A percentile compares a stretch with the other conserved stretches of the same genome.
Evolutionary conservation across 257 asterid genomes (phyloP).

Genomic region (Cordia subcordata): DNA sequence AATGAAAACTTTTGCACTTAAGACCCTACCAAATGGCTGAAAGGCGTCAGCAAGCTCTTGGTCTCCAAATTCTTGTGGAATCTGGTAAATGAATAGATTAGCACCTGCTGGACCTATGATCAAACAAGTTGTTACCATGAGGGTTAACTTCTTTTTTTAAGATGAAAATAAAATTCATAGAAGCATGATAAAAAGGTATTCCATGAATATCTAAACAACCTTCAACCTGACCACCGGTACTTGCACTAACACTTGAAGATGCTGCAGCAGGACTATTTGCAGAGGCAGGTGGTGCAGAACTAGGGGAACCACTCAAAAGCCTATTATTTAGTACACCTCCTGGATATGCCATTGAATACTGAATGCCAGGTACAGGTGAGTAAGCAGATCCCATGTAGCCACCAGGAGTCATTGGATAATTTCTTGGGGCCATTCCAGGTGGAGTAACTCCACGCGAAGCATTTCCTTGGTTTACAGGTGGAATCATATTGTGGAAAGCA

Average conservation of each 20-base stretch:
- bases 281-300: constrained; percentile 49
- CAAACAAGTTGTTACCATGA: neutral
- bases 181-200: neutral
- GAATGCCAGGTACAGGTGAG: constrained; percentile 52
- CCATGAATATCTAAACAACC: constrained; percentile 31
- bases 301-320: constrained; percentile 36
- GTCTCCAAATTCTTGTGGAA: constrained; percentile 76
- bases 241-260: constrained; percentile 59
- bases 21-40: constrained; percentile 60
- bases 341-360: constrained; percentile 48
- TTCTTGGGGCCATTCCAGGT: constrained; percentile 53
- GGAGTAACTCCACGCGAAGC: constrained; percentile 49
- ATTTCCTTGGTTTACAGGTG: constrained; percentile 56
- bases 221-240: constrained; percentile 62
- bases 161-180: neutral
- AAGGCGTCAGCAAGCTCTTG: constrained; percentile 63
- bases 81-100: constrained; percentile 72
- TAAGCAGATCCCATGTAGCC: constrained; percentile 49
- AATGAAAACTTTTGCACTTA: constrained; percentile 73
- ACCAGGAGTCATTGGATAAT: constrained; percentile 43
- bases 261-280: constrained; percentile 50
- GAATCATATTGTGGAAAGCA: constrained; percentile 41
- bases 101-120: constrained; percentile 77
- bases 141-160: neutral
- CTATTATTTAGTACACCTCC: constrained; percentile 41